These are phyloP conservation scores for Hyparrhenia diplandra DNA, from an alignment of 176 grass and related monocot genomes.

Conservation along the genomic window DNA sequence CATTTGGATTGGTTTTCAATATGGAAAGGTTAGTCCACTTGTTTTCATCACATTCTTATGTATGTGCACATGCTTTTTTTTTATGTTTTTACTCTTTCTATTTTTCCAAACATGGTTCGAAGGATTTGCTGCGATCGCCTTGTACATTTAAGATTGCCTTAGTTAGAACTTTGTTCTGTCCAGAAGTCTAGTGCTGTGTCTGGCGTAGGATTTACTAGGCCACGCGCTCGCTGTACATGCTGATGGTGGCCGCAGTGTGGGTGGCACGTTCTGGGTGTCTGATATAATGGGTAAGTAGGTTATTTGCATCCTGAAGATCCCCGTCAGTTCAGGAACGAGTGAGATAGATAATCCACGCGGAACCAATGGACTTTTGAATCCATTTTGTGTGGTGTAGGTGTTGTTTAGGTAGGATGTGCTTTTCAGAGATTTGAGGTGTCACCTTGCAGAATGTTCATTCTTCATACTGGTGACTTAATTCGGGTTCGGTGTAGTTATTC, in stretches of 20 bases:
- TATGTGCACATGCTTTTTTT: neutral
- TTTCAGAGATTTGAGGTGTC: neutral
- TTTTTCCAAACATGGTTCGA: neutral
- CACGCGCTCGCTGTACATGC: neutral
- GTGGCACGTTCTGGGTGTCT: neutral
- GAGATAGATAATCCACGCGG: neutral
- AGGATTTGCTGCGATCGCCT: neutral
- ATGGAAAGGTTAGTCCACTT: neutral
- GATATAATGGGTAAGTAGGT: neutral
- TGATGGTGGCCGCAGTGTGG: no score
- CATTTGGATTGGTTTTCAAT: neutral
- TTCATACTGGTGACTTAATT: neutral
- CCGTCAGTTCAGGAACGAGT: neutral
- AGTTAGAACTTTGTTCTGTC: neutral
- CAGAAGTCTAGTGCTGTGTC: neutral
- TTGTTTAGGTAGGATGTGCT: conserved; percentile 28
- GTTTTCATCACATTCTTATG: neutral
- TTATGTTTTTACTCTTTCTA: neutral
- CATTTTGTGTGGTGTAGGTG: neutral
- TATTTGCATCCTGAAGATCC: neutral
- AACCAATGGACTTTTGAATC: neutral
- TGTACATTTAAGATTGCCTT: neutral
- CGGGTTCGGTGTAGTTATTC: neutral
- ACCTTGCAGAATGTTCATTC: neutral
- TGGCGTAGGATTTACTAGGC: neutral